Conservation (phyloP, 495 filamentous ascomycete species). For the Penicillium dipodomyicola region DNA sequence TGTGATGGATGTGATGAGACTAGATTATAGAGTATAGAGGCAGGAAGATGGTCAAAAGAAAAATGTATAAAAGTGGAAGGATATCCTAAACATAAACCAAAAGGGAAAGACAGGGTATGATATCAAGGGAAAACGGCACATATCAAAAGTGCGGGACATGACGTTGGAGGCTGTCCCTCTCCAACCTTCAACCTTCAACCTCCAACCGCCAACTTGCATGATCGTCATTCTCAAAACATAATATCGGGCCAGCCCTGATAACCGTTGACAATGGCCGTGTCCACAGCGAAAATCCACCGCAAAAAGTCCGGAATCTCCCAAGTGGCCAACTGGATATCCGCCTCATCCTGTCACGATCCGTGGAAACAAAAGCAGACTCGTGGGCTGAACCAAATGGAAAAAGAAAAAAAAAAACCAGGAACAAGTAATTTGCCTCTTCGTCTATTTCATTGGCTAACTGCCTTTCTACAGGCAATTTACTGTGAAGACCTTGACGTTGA, state of each 20-base stretch:
- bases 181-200: not conserved
- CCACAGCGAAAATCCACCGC: not conserved
- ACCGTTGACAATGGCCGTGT: slow-evolving; percentile 3
- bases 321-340: not conserved
- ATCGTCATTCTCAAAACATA: not conserved
- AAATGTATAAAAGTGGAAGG: slow-evolving; percentile 4
- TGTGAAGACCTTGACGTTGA: slow-evolving; percentile 17
- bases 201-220: no score
- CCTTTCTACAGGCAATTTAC: not conserved
- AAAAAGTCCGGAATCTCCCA: not conserved
- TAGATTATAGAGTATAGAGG: slow-evolving; percentile 4
- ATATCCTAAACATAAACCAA: not conserved
- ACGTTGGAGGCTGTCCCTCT: slow-evolving; percentile 26
- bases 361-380: slow-evolving; percentile 19
- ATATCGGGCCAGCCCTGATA: not conserved
- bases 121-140: slow-evolving; percentile 1
- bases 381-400: slow-evolving; percentile 18
- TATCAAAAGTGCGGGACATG: slow-evolving; percentile 18
- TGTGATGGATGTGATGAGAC: not conserved
- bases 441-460: not conserved
- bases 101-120: slow-evolving; percentile 16
- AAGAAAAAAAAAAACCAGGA: not conserved
- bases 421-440: not conserved
- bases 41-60: not conserved
- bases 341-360: slow-evolving; percentile 7